These are phyloP conservation scores for Patellaria atrata DNA, from an alignment of 495 filamentous ascomycete genomes.

Conservation along the genomic window DNA sequence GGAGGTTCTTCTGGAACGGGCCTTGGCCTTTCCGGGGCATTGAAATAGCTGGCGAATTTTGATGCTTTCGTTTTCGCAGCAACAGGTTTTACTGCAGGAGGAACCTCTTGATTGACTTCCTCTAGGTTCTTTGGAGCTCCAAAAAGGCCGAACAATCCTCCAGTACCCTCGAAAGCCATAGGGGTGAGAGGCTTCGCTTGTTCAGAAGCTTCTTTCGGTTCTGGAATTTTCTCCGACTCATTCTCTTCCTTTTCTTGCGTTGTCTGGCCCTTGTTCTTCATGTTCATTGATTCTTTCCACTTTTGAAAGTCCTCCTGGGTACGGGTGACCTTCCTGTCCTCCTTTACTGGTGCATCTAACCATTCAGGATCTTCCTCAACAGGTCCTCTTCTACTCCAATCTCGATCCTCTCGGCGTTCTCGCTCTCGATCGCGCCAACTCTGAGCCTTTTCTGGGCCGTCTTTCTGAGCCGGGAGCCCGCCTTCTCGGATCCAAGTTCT, in stretches of 20 bases:
- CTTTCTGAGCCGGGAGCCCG: too few species aligned
- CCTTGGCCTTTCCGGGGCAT: conserved; percentile 38
- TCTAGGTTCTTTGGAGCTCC: conserved; percentile 32
- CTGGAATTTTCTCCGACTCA: conserved; percentile 20
- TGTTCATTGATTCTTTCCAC: conserved; percentile 90
- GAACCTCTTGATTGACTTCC: conserved; percentile 18
- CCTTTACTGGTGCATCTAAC: conserved; percentile 24
- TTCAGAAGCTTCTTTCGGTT: conserved; percentile 13
- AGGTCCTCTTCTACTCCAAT: conserved; percentile 21
- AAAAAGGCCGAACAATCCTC: conserved; percentile 70
- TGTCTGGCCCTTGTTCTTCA: conserved; percentile 43
- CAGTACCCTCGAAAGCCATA: conserved; percentile 49
- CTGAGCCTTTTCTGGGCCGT: conserved; percentile 10
- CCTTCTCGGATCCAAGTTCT: conserved; percentile 24
- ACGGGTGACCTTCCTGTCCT: conserved; percentile 41
- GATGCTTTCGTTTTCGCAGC: conserved; percentile 44
- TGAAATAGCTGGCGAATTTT: conserved; percentile 73
- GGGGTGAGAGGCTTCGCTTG: conserved; percentile 36
- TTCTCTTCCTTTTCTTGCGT: conserved; percentile 35
- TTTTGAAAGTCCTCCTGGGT: conserved; percentile 88
- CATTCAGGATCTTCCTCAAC: conserved; percentile 46
- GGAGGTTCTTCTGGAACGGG: conserved; percentile 17
- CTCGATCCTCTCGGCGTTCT: conserved; percentile 58
- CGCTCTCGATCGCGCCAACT: conserved; percentile 24
- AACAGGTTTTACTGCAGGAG: conserved; percentile 22